Evolutionary conservation across 2,329 filamentous ascomycete species (phyloP), one percentile per base, ranked within the genome.

Genomic region (Alternaria infectoria): DNA sequence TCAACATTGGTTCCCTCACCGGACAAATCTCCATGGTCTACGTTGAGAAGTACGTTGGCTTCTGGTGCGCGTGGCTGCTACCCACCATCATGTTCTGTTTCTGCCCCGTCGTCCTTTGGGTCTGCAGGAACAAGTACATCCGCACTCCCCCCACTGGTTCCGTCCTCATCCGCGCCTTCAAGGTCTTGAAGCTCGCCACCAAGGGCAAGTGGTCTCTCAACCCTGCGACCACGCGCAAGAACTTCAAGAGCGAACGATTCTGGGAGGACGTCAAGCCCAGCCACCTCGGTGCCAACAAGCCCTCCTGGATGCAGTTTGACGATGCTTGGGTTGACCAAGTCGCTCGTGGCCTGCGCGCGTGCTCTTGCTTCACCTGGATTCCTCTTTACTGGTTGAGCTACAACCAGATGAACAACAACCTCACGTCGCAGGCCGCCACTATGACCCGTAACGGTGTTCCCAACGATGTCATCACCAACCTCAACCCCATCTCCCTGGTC

Each of bases 271-370:
- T 88, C 63, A 92, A 91, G 81, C 91, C 91, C 4, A 91, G 88
- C 75, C 82, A 83, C 36, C 83, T 92, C 10, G 81, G 85, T 40
- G 78, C 77, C 2, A 76, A 84, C 66, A 88, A 89, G 58, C 91
- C 91, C 0, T 44, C 59, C 0, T 94, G 91, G 91, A 93, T 94
- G 90, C 91, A 89, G 0, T 93, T 93, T 70, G 91, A 95, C 66
- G 92, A 95, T 69, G 87, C 88, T 56, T 95, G 91, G 91, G 91
- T 95, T 32, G 91, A 93, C 65, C 77, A 80, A 58, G 78, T 80
- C 28, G 77, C 77, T 43, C 77, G 78, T 70, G 78, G 78, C 67
- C 67, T 80, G 9, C 76, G 77, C 60, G 78, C 78, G 21, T 79
- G 77, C 71, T 78, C 76, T 44, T 79, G 77, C 64, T 75, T 87